phyloP scores from a whole-genome alignment of 2,329 filamentous ascomycete genomes.

The Hirsutella minnesotensis region DNA sequence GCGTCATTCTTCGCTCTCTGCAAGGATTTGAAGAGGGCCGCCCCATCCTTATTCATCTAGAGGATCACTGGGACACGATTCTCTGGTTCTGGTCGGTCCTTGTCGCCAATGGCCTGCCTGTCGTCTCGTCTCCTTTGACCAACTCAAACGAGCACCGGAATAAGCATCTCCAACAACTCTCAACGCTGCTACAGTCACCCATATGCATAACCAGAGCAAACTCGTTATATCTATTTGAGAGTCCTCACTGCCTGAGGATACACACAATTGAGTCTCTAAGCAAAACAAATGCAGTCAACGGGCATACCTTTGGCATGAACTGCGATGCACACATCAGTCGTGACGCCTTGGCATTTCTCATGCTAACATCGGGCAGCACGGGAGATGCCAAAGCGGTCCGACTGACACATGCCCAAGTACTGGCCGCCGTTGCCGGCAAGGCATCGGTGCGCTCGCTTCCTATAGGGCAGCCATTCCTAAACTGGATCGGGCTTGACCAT shows the following conservation, averaged over 20 bases:
- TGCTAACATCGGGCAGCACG: conserved; percentile 42
- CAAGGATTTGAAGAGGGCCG: not conserved
- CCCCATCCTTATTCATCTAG: conserved; percentile 2
- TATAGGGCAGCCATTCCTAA: conserved; percentile 23
- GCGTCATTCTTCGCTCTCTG: not conserved
- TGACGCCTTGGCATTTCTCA: conserved; percentile 22
- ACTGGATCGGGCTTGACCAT: conserved; percentile 42
- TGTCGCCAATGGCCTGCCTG: conserved; percentile 1
- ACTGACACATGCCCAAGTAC: conserved; percentile 29
- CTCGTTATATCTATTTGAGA: not conserved
- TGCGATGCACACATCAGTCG: not conserved
- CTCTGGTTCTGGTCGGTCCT: conserved; percentile 3
- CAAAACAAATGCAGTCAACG: not conserved
- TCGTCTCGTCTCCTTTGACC: conserved; percentile 1
- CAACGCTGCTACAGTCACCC: not conserved
- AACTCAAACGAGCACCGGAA: not conserved
- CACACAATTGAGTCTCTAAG: not conserved
- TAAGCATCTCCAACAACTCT: not conserved
- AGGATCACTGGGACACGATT: conserved; percentile 3
- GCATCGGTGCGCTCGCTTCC: conserved; percentile 11
- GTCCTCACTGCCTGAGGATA: not conserved
- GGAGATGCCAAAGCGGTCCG: conserved; percentile 37
- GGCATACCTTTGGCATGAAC: not conserved
- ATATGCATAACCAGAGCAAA: conserved; percentile 1
- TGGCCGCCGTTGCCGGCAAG: conserved; percentile 30